Base-by-base conservation (phyloP, 495 filamentous ascomycete genomes). In the Apodospora peruviana region DNA sequence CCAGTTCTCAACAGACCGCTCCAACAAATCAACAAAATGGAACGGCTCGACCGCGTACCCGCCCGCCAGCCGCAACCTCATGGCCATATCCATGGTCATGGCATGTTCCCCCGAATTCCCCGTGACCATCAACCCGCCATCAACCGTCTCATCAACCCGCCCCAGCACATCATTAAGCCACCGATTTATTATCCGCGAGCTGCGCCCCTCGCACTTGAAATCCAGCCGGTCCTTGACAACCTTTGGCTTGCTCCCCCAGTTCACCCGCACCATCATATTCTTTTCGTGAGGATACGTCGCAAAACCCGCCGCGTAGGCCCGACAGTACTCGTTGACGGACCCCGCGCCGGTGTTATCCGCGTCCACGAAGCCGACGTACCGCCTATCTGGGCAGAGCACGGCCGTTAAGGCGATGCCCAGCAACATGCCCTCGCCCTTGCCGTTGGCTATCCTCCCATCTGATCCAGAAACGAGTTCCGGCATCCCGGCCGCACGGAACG, bases 21-120 rank as follows among this genome's bases (percentile, higher is more conserved):
- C 17, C 12, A 66, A 37, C 22, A 64, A 39, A 17, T 64, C 58
- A 17, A 64, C 37, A 22, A 50, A 59, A 29, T 66, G 63, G 22
- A 58, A 66, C 5, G 63, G 60, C 51, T 66, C 63, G 40, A 66
- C 57, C 44, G 60, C 60, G 34, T 66, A 66, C 19, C 63, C 63
- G 43, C 56, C 56, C 3, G 60, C 63, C 43, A 55, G 18, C 20
- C 52, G 25, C 38, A 61, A 38, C 47, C 53, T 62, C 10, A 57
- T 24, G 0, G 56, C 63, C 32, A 66, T 24, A 9, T 24, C 41
- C 58, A 66, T 59, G 16, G 58, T 59, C 58, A 66, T 59, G 43
- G 60, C 60, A 43, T 66, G 63, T 35, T 66, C 63, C 19, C 63
- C 63, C 3, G 63, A 60, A 39, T 66, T 66, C 16, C 58, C 63